A percentile compares a stretch with the other conserved stretches of the same genome.
These are phyloP conservation scores for Coffea humblotiana DNA, from an alignment of 305 asterid genomes.

Conservation along the genomic window DNA sequence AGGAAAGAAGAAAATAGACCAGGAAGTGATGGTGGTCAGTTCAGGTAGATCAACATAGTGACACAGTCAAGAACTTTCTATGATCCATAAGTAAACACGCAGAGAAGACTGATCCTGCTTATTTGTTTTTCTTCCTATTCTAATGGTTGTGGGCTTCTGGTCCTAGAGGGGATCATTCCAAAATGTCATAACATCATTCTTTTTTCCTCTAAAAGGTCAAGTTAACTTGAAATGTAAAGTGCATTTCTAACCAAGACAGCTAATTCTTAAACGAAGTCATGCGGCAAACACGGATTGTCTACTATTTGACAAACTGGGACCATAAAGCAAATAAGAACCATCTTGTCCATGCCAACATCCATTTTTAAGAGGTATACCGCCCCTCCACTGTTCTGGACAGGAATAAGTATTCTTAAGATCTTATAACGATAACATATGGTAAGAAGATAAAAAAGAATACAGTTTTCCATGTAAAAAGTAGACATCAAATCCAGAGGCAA, in stretches of 20 bases:
- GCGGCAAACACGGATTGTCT: neutral
- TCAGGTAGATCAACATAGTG: neutral
- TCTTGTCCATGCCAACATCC: neutral
- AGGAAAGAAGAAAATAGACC: constrained; percentile 17
- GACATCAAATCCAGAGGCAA: constrained; percentile 2
- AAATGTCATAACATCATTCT: neutral
- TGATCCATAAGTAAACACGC: neutral
- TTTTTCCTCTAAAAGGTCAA: neutral
- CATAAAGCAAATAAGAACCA: neutral
- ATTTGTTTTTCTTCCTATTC: neutral
- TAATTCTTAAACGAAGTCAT: constrained; percentile 5
- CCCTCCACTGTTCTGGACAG: neutral
- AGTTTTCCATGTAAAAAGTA: constrained; percentile 4
- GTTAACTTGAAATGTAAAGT: neutral
- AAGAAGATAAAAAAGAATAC: neutral
- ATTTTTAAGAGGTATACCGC: neutral
- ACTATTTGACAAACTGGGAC: neutral
- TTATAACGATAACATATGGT: neutral
- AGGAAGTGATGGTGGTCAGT: constrained; percentile 8
- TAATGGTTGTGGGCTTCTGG: neutral
- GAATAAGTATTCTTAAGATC: constrained; percentile 7
- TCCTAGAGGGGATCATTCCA: neutral
- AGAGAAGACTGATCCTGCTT: neutral
- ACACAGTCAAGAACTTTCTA: neutral
- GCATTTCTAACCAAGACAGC: neutral